A percentile compares a stretch with the other conserved stretches of the same genome.
Evolutionary conservation across 1,284 basidiomycete genomes (phyloP).

Genomic region (Prillingera fragicola): DNA sequence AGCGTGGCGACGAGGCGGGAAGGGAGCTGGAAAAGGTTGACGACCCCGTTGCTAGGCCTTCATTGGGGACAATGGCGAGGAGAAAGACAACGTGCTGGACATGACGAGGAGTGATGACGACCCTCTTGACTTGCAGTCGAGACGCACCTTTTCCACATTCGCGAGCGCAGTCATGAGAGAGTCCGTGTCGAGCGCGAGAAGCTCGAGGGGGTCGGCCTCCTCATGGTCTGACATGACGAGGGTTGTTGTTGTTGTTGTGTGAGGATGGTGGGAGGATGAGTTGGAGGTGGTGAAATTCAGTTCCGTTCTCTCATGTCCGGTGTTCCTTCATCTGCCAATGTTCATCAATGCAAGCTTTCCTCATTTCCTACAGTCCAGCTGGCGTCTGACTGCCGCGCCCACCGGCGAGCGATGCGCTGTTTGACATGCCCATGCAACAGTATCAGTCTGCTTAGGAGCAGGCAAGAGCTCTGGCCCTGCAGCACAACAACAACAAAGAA

Average conservation of each 20-base stretch:
- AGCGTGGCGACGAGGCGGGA: background rate
- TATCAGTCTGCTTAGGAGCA: too few relatives aligned
- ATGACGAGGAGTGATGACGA: background rate
- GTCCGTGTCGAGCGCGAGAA: slow-evolving; percentile 35
- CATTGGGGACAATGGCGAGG: too few relatives aligned
- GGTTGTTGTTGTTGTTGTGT: background rate
- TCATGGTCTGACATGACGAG: slow-evolving; percentile 4
- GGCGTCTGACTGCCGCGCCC: too few relatives aligned
- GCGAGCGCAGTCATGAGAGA: slow-evolving; percentile 35
- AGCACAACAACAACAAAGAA: too few relatives aligned
- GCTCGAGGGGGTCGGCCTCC: slow-evolving; percentile 29
- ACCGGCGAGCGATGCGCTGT: too few relatives aligned
- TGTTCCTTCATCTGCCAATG: too few relatives aligned
- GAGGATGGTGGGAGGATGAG: background rate
- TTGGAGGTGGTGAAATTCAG: background rate
- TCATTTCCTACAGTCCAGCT: too few relatives aligned
- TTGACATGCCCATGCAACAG: too few relatives aligned
- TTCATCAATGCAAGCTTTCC: too few relatives aligned
- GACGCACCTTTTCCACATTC: slow-evolving; percentile 35
- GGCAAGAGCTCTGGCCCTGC: too few relatives aligned
- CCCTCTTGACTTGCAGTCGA: background rate
- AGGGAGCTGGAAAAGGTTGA: background rate
- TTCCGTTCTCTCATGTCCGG: too few relatives aligned
- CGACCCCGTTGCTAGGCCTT: too few relatives aligned
- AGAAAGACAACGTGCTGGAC: background rate